Evolutionary conservation across 768 basidiomycete species (phyloP).

Genomic region (Russula brevipes): DNA sequence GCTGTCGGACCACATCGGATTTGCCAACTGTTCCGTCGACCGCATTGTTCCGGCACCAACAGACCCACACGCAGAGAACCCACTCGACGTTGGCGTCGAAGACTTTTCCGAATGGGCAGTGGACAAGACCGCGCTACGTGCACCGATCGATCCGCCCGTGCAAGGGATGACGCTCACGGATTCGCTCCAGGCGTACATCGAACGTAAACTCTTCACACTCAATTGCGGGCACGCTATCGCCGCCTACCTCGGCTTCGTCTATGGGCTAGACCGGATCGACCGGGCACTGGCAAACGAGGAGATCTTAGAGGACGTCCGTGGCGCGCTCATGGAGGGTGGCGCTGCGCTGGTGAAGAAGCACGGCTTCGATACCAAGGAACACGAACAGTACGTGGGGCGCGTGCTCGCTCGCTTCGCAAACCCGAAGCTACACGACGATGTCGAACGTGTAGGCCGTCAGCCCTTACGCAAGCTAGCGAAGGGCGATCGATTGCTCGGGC

Average conservation of each 20-base stretch:
- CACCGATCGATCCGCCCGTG: constrained; percentile 28
- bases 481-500: constrained; percentile 37
- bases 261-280: constrained; percentile 32
- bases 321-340: constrained; percentile 37
- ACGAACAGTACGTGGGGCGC: constrained; percentile 33
- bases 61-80: constrained; percentile 18
- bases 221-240: constrained; percentile 39
- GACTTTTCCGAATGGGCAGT: constrained; percentile 41
- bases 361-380: constrained; percentile 27
- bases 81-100: constrained; percentile 39
- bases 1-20: constrained; percentile 34
- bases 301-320: constrained; percentile 30
- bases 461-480: constrained; percentile 38
- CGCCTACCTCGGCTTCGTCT: constrained; percentile 38
- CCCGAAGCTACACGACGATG: constrained; percentile 35
- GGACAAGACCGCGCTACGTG: constrained; percentile 32
- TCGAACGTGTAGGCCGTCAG: constrained; percentile 36
- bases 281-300: constrained; percentile 32
- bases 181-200: constrained; percentile 35
- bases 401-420: constrained; percentile 35
- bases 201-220: constrained; percentile 42
- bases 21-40: constrained; percentile 41
- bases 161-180: constrained; percentile 33
- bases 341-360: constrained; percentile 34
- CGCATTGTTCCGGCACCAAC: constrained; percentile 33